Evolutionary conservation across 1,284 basidiomycete genomes (phyloP), one percentile per base, ranked within the genome.

Genomic region (Rhodotorula sp.): DNA sequence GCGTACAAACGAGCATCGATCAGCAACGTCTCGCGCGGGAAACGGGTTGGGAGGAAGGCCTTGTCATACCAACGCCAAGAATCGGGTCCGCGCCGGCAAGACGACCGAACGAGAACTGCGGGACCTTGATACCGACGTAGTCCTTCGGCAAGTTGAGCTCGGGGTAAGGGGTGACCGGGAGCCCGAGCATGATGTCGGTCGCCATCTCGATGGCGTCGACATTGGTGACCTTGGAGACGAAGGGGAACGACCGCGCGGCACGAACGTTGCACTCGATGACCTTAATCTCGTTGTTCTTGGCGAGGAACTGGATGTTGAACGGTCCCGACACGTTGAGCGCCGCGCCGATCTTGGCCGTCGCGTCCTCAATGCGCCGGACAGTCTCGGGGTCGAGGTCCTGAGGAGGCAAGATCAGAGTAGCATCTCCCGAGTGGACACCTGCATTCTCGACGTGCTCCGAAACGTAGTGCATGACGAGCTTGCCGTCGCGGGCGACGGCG

Each of bases 401-500:
- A 58, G 97, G 96, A 18, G 96, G 97, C 75, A 97, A 91, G 79
- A 99, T 96, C 78, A 99, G 87, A 3, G 96, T 99, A 29, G 96
- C 96, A 79, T 99, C 97, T 78, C 96, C 94, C 64, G 94, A 97
- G 84, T 97, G 90, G 4, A 99, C 95, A 78, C 96, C 96, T 20
- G 96, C 97, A 80, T 99, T 99, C 85, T 99, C 97, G 80, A 99
- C 95, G 82, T 99, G 97, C 85, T 99, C 96, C 23, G 96, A 99
- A 81, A 98, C 92, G 84, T 94, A 98, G 83, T 99, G 96, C 95
- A 98, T 97, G 81, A 98, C 86, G 87, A 98, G 90, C 86, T 97
- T 93, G 58, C 96, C 96, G 79, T 95, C 92, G 83, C 91, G 91
- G 64, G 97, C 97, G 58, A 99, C 89, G 34, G 97, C 96, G 80